Evolutionary conservation across 164 flowering plant species (phyloP).

Genomic region (Magnolia kwangsiensis): DNA sequence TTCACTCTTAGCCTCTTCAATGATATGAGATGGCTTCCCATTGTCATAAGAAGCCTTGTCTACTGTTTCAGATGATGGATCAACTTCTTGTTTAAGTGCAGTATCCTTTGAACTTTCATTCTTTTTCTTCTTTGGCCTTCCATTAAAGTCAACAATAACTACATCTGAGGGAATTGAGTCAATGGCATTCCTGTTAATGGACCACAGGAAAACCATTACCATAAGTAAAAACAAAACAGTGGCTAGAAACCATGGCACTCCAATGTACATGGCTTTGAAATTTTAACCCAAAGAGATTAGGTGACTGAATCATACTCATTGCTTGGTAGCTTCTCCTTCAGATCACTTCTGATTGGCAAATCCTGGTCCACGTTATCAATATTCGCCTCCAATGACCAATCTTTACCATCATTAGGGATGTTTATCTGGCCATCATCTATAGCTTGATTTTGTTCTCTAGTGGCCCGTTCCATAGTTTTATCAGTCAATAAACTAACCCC

Average conservation of each 20-base stretch:
- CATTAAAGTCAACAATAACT: neutral
- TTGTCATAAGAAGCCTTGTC: neutral
- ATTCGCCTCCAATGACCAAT: slow-evolving; percentile 2
- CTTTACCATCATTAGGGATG: slow-evolving; percentile 6
- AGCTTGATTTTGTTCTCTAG: neutral
- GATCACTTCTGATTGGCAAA: slow-evolving; percentile 13
- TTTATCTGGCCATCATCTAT: slow-evolving; percentile 5
- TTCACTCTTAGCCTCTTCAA: slow-evolving; percentile 4
- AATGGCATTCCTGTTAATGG: neutral
- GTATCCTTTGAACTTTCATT: neutral
- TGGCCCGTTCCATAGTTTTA: neutral
- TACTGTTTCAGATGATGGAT: neutral
- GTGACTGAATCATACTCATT: slow-evolving; percentile 34
- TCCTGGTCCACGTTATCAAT: slow-evolving; percentile 7
- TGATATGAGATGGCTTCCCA: neutral
- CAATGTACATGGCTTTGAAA: too few species aligned
- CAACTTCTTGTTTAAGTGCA: neutral
- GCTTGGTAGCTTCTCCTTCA: slow-evolving; percentile 11
- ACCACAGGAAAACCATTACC: too few species aligned
- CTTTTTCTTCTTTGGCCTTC: neutral
- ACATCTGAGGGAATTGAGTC: neutral
- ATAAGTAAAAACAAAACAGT: neutral
- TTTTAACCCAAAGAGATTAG: neutral
- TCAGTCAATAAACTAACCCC: neutral
- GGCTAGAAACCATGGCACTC: neutral